A percentile compares a stretch with the other conserved stretches of the same genome.
phyloP scores from a whole-genome alignment of 2,329 filamentous ascomycete genomes.

The Tolypocladium tropicale region DNA sequence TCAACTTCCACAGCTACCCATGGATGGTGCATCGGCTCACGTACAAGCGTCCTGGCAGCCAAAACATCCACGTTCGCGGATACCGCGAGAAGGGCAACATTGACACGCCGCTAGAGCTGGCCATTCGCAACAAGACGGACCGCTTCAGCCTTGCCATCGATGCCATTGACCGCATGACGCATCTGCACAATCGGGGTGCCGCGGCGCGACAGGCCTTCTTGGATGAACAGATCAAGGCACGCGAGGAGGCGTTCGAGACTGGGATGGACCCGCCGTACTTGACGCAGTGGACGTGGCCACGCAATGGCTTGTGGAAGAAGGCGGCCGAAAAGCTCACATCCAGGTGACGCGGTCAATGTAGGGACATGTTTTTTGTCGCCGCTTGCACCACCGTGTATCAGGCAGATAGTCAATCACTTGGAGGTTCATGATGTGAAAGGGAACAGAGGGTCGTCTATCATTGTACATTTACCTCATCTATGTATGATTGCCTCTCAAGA shows the following conservation, averaged over 20 bases:
- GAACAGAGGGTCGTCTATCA: too few species aligned
- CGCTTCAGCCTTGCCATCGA: constrained; percentile 68
- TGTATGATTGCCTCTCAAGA: not conserved
- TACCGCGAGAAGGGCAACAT: constrained; percentile 82
- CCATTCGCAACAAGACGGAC: constrained; percentile 68
- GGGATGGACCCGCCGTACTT: constrained; percentile 60
- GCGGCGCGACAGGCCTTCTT: constrained; percentile 53
- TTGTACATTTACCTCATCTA: too few species aligned
- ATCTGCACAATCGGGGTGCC: constrained; percentile 52
- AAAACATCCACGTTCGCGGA: constrained; percentile 63
- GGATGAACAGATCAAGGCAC: constrained; percentile 53
- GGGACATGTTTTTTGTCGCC: not conserved
- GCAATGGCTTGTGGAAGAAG: constrained; percentile 28
- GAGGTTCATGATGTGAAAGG: not conserved
- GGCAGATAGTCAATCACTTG: not conserved
- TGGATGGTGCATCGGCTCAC: constrained; percentile 70
- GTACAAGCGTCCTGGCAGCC: constrained; percentile 60
- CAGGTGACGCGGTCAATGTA: not conserved
- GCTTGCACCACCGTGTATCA: not conserved
- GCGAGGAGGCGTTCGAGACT: constrained; percentile 55
- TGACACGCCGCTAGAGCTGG: constrained; percentile 68
- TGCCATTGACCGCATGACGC: constrained; percentile 58
- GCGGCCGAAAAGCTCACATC: constrained; percentile 3
- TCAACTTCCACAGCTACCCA: constrained; percentile 79
- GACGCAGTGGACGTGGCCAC: constrained; percentile 57